Conservation (phyloP, 140 eudicot genomes). For the Oenanthe javanica region DNA sequence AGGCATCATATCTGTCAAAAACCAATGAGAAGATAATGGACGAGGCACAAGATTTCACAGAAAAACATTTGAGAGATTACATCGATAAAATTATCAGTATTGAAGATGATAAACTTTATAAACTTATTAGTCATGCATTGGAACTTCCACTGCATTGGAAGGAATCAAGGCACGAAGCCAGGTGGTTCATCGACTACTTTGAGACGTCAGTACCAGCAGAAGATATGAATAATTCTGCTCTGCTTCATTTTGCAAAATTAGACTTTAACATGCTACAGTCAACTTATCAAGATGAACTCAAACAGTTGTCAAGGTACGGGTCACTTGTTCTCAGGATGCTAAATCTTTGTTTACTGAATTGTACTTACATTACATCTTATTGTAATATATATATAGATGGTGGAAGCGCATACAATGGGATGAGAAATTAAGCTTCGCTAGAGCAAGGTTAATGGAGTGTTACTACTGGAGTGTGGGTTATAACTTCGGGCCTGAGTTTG, state of each 20-base stretch:
- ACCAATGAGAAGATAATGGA: slow-evolving; percentile 34
- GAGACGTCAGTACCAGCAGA: slow-evolving; percentile 6
- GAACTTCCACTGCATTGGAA: slow-evolving; percentile 49
- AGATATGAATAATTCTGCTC: slow-evolving; percentile 7
- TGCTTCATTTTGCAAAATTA: slow-evolving; percentile 40
- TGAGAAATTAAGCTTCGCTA: slow-evolving; percentile 37
- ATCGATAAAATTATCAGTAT: background rate
- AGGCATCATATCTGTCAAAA: slow-evolving; percentile 39
- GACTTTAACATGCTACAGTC: slow-evolving; percentile 44
- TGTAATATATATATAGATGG: slow-evolving; percentile 16
- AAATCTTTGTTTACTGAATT: background rate
- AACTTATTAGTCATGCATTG: slow-evolving; percentile 32
- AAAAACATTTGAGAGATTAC: slow-evolving; percentile 16
- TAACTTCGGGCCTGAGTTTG: slow-evolving; percentile 21
- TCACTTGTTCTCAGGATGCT: background rate
- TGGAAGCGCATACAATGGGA: slow-evolving; percentile 22
- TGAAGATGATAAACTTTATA: background rate
- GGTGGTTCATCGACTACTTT: slow-evolving; percentile 34
- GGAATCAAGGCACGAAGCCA: slow-evolving; percentile 29
- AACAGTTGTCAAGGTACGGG: slow-evolving; percentile 34
- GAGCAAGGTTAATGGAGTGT: slow-evolving; percentile 38
- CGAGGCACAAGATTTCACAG: slow-evolving; percentile 32
- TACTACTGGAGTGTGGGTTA: slow-evolving; percentile 42
- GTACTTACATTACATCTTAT: too few species aligned
- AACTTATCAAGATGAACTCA: slow-evolving; percentile 33